Evolutionary conservation across 805 yeast species (phyloP), one percentile per base, ranked within the genome.

Genomic region (Saccharomycopsis sp.): DNA sequence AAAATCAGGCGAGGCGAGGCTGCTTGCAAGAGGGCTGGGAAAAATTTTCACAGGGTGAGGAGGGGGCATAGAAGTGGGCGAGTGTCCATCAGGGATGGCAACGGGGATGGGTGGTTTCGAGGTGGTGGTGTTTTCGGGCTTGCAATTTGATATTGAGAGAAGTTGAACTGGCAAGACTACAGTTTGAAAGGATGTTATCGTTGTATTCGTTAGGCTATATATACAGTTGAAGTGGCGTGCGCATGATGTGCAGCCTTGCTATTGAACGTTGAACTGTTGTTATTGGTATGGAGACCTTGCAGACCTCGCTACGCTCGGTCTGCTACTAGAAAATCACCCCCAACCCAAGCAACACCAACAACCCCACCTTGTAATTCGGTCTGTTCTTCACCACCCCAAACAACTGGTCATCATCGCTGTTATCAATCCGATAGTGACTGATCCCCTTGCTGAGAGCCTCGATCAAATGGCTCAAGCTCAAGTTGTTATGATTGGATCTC

Each of bases 281-380:
- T n/a, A n/a, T n/a, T n/a, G n/a, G n/a, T n/a, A n/a, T n/a, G n/a
- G n/a, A n/a, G n/a, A n/a, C n/a, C n/a, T n/a, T n/a, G n/a, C n/a
- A n/a, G n/a, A n/a, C n/a, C n/a, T n/a, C n/a, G n/a, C n/a, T n/a
- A n/a, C n/a, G n/a, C n/a, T n/a, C n/a, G n/a, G n/a, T n/a, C n/a
- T n/a, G 19, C 17, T 15, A 16, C 25, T 29, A 42, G 29, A 42
- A 42, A n/a, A 42, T 15, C 2, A 36, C 46, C 9, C 46, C 46
- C 26, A 42, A 32, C 5, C 46, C 46, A 6, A 42, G 20, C 20
- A 42, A 39, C 4, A 42, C 19, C 32, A 42, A 35, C 31, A 42
- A 38, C 3, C 46, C 34, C 15, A 42, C 21, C 17, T 37, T 37
- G 21, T 30, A 37, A 23, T 33, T 42, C 7, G 35, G 18, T 17